These are phyloP conservation scores for Colletotrichum abscissum DNA, from an alignment of 2,329 filamentous ascomycete species.

Conservation along the genomic window DNA sequence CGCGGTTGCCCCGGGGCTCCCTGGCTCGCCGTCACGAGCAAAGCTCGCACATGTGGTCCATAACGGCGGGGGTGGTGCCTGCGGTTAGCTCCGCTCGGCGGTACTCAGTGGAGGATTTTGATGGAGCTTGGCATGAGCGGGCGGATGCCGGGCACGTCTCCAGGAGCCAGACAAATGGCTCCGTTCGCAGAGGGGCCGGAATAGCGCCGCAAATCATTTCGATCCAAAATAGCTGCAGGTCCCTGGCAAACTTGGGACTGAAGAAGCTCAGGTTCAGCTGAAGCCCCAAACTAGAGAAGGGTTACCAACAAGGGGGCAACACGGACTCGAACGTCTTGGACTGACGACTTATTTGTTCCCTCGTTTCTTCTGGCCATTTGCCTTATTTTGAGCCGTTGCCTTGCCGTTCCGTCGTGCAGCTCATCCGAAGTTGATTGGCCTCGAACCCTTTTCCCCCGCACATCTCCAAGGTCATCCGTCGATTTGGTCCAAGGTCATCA, in stretches of 20 bases:
- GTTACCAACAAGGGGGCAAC: not conserved
- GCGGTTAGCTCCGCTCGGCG: slow-evolving; percentile 31
- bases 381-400: not conserved
- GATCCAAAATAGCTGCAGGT: slow-evolving; percentile 27
- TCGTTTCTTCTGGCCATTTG: not conserved
- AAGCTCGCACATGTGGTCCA: slow-evolving; percentile 17
- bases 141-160: slow-evolving; percentile 22
- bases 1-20: not conserved
- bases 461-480: not conserved
- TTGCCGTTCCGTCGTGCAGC: not conserved
- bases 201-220: slow-evolving; percentile 26
- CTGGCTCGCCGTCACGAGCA: slow-evolving; percentile 1
- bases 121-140: slow-evolving; percentile 25
- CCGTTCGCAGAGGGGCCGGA: slow-evolving; percentile 32
- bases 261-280: not conserved
- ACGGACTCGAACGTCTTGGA: not conserved
- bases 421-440: slow-evolving; percentile 31
- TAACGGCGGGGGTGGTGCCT: slow-evolving; percentile 27
- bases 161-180: slow-evolving; percentile 22
- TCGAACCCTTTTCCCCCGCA: slow-evolving; percentile 27
- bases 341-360: slow-evolving; percentile 9
- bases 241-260: slow-evolving; percentile 3
- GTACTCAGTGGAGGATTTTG: slow-evolving; percentile 20
- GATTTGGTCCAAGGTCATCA: not conserved
- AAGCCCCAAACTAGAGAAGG: not conserved